Percentiles rank a stretch among this genome's conserved stretches.
phyloP scores from a whole-genome alignment of 768 basidiomycete species.

The Agrocybe praecox region DNA sequence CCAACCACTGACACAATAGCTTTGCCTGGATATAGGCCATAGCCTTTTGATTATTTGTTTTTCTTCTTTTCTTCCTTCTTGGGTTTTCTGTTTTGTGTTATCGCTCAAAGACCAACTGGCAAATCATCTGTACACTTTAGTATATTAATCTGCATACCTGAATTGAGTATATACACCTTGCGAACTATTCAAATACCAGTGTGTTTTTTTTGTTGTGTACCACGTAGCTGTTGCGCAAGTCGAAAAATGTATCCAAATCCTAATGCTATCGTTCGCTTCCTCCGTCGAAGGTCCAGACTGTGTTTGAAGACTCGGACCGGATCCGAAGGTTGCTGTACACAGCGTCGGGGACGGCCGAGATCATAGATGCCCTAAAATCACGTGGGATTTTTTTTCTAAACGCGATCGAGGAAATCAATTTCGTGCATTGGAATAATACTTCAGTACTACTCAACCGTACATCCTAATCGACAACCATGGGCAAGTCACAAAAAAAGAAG shows the following conservation, averaged over 20 bases:
- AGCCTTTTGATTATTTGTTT: slow-evolving; percentile 1
- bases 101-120: background rate
- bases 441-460: background rate
- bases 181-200: background rate
- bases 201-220: background rate
- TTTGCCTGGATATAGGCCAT: slow-evolving; percentile 29
- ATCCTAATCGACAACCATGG: slow-evolving; percentile 53
- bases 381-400: slow-evolving; percentile 15
- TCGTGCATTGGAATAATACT: background rate
- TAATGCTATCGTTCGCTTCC: too few species aligned
- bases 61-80: background rate
- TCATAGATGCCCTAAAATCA: slow-evolving; percentile 1
- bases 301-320: too few species aligned
- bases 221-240: background rate
- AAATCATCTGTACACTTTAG: background rate
- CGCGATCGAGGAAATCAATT: slow-evolving; percentile 11
- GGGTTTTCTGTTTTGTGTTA: background rate
- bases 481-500: slow-evolving; percentile 90
- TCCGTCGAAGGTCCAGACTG: too few species aligned
- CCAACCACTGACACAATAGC: slow-evolving; percentile 14
- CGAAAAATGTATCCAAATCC: background rate
- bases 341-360: too few species aligned
- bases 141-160: background rate
- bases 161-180: background rate
- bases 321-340: too few species aligned